Evolutionary conservation across 106 monocot species (phyloP).

Genomic region (Platanthera guangdongensis): DNA sequence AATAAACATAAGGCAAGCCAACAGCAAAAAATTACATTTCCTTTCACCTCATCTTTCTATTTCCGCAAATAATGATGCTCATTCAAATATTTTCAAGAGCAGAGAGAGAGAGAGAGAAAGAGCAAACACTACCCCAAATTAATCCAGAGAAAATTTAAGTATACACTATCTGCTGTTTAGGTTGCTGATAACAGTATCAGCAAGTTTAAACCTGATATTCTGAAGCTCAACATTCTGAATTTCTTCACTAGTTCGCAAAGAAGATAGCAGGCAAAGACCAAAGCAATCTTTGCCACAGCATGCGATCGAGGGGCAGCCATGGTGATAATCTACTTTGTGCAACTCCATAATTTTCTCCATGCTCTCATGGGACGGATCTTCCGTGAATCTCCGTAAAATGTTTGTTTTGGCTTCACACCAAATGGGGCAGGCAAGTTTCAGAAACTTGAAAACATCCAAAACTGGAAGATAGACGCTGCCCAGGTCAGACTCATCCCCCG

Average conservation of each 20-base stretch:
- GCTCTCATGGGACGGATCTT: conserved; percentile 42
- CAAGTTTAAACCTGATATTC: conserved; percentile 37
- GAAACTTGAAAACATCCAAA: conserved; percentile 36
- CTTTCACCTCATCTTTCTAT: background rate
- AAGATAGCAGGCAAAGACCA: conserved; percentile 20
- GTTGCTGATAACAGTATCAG: background rate
- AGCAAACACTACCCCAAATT: background rate
- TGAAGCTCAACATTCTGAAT: conserved; percentile 37
- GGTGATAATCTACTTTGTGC: conserved; percentile 20
- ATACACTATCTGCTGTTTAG: conserved; percentile 3
- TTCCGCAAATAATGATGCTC: background rate
- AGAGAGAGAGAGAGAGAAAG: background rate
- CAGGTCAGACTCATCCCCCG: conserved; percentile 68
- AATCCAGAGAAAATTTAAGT: background rate
- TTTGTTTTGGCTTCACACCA: conserved; percentile 64
- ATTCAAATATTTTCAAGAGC: background rate
- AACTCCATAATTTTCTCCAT: conserved; percentile 46
- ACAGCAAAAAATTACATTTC: background rate
- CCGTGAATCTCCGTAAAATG: conserved; percentile 32
- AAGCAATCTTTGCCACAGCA: conserved; percentile 19
- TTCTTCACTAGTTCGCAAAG: conserved; percentile 47
- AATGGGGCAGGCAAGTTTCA: conserved; percentile 64
- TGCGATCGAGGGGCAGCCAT: background rate
- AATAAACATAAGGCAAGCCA: background rate
- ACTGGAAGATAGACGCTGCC: conserved; percentile 65